Evolutionary conservation across 768 basidiomycete species (phyloP).

Genomic region (Paxillus involutus): DNA sequence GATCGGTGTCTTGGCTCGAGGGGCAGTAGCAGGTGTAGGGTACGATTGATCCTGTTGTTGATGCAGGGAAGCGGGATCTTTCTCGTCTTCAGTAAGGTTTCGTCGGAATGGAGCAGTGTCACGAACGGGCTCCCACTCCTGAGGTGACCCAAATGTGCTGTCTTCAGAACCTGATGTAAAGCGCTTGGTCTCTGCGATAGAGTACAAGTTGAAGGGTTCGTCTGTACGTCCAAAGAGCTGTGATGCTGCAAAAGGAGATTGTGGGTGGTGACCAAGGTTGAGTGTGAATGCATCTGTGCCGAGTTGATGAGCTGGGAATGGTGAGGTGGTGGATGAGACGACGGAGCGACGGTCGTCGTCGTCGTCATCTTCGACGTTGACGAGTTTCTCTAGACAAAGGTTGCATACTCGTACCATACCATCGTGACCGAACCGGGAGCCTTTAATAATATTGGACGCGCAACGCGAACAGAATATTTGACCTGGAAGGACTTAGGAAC

Average conservation of each 20-base stretch:
- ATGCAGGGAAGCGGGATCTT: constrained; percentile 47
- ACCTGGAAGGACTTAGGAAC: constrained; percentile 44
- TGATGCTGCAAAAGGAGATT: constrained; percentile 87
- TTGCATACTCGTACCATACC: constrained; percentile 98
- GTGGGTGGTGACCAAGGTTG: constrained; percentile 53
- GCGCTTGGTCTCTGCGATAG: constrained; percentile 74
- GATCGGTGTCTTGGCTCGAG: constrained; percentile 51
- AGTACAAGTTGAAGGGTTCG: constrained; percentile 79
- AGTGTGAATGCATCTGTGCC: constrained; percentile 44
- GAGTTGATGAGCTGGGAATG: constrained; percentile 79
- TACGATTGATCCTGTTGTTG: constrained; percentile 34
- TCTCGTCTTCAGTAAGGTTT: constrained; percentile 75
- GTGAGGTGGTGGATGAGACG: constrained; percentile 64
- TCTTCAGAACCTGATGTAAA: constrained; percentile 55
- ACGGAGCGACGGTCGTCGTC: constrained; percentile 87
- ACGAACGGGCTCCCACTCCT: constrained; percentile 46
- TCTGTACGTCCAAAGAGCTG: constrained; percentile 79
- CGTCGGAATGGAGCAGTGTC: constrained; percentile 75
- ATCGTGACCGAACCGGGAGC: constrained; percentile 87
- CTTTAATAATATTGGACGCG: constrained; percentile 95
- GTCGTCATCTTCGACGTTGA: constrained; percentile 84
- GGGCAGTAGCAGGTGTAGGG: constrained; percentile 30
- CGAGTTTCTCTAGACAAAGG: constrained; percentile 88
- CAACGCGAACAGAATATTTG: constrained; percentile 98
- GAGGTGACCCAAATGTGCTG: constrained; percentile 50